Conservation (phyloP, 2,329 filamentous ascomycete genomes). For the Monosporascus sp. region DNA sequence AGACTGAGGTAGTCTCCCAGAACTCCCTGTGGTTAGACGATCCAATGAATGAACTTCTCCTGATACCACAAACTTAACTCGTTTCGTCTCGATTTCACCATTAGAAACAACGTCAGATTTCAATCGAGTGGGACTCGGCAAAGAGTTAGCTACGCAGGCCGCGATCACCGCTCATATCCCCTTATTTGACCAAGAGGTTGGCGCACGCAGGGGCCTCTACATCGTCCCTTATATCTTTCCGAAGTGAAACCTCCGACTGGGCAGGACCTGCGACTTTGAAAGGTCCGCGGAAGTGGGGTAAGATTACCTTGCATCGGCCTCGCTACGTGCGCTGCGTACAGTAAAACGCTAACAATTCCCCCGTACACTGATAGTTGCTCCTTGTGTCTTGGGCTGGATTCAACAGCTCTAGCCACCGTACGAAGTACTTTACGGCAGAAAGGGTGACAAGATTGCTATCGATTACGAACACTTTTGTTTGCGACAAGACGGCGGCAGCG, state of each 20-base stretch:
- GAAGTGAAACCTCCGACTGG: not conserved
- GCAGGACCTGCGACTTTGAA: not conserved
- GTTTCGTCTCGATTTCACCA: not conserved
- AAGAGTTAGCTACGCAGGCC: not conserved
- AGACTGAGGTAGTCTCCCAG: not conserved
- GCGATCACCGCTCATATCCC: not conserved
- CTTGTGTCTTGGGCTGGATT: not conserved
- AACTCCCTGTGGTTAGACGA: not conserved
- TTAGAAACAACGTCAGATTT: not conserved
- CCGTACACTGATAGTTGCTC: not conserved
- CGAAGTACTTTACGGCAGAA: too few relatives aligned
- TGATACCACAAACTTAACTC: too few relatives aligned
- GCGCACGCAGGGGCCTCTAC: too few relatives aligned
- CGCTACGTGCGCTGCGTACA: not conserved
- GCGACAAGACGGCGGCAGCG: too few relatives aligned
- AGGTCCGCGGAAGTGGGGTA: not conserved
- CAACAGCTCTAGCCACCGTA: too few relatives aligned
- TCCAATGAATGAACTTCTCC: not conserved
- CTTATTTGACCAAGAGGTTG: too few relatives aligned
- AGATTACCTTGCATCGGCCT: not conserved
- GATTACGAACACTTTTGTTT: too few relatives aligned
- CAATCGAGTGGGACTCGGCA: not conserved
- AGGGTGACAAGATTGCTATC: too few relatives aligned
- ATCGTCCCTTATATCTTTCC: not conserved
- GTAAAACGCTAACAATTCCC: not conserved